These are phyloP conservation scores for Stephanocyclus meneghinianus DNA, from an alignment of 352 stramenopile species.

Conservation along the genomic window DNA sequence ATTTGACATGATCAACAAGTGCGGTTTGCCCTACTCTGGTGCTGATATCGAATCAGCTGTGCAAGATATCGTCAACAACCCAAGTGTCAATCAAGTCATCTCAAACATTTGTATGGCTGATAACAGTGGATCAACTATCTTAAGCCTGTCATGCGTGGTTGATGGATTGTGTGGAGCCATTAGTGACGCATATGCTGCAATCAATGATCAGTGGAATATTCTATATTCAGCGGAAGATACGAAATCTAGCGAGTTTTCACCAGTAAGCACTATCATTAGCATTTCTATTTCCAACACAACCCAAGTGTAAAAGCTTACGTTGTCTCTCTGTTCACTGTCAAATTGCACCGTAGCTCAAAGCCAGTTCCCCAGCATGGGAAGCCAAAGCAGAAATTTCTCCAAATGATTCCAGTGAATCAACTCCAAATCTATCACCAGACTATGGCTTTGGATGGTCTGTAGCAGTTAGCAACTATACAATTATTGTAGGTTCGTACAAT, in stretches of 20 bases:
- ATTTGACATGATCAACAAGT: slow-evolving; percentile 10
- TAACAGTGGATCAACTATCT: no score
- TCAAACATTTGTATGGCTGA: neutral
- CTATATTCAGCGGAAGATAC: no score
- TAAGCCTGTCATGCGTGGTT: neutral
- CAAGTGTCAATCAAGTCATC: neutral
- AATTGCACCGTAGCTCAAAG: no score
- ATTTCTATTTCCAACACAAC: no score
- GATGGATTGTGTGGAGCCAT: slow-evolving; percentile 1
- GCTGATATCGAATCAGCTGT: neutral
- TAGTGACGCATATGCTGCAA: neutral
- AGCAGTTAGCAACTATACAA: neutral
- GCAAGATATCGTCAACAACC: neutral
- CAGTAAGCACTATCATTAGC: no score
- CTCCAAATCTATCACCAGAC: neutral
- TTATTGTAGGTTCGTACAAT: slow-evolving; percentile 6
- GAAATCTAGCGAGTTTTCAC: no score
- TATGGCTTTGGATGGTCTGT: slow-evolving; percentile 10
- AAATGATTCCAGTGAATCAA: no score
- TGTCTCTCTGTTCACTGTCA: no score
- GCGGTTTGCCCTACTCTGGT: neutral
- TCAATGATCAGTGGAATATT: no score
- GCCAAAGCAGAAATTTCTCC: no score
- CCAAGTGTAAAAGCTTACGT: no score
- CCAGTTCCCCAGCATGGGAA: no score